A percentile compares a stretch with the other conserved stretches of the same genome.
These are phyloP conservation scores for Chaetomiaceae sp. DNA, from an alignment of 2,329 filamentous ascomycete species.

Conservation along the genomic window DNA sequence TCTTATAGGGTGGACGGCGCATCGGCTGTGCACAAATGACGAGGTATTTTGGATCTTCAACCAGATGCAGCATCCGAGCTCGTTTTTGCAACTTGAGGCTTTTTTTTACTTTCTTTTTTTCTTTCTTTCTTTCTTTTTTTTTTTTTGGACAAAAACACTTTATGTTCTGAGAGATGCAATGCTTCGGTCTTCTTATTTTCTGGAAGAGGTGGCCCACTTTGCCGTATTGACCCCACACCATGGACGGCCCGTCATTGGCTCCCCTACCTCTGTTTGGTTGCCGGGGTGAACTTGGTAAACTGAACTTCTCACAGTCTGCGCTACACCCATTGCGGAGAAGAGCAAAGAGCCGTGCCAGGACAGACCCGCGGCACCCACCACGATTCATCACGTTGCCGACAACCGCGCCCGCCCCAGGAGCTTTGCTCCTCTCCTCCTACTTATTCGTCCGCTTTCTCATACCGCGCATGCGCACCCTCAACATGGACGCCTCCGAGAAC, in stretches of 20 bases:
- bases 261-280: conserved; percentile 16
- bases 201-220: too few species aligned
- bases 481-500: conserved; percentile 36
- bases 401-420: conserved; percentile 32
- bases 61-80: too few species aligned
- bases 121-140: too few species aligned
- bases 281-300: conserved; percentile 24
- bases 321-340: conserved; percentile 25
- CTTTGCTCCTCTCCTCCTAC: conserved; percentile 36
- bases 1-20: too few species aligned
- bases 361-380: conserved; percentile 19
- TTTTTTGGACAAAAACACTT: too few species aligned
- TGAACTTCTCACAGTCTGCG: conserved; percentile 15
- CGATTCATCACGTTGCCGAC: conserved; percentile 29
- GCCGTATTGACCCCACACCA: conserved; percentile 4
- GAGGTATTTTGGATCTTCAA: too few species aligned
- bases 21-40: too few species aligned
- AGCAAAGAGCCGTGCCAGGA: conserved; percentile 20
- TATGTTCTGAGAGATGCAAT: too few species aligned
- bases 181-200: too few species aligned
- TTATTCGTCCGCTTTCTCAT: conserved; percentile 30
- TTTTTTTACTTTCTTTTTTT: too few species aligned
- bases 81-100: too few species aligned
- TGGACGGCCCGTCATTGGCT: conserved; percentile 15
- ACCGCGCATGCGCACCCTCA: conserved; percentile 30